Conservation (phyloP, 139 green algal species). For the Closterium sp. region DNA sequence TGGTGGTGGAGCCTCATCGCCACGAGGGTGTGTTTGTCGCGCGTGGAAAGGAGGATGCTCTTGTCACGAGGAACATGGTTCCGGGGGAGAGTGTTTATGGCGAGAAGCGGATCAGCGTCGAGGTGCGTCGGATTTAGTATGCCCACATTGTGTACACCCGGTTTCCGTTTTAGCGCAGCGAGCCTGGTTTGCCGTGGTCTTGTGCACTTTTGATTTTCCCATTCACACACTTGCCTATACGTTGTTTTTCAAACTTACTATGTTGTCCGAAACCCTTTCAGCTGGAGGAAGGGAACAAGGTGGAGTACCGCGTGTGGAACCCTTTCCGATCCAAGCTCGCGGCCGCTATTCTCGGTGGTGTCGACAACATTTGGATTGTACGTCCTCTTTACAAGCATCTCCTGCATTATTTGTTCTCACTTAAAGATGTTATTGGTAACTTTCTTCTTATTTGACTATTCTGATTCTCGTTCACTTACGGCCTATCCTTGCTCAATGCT, state of each 20-base stretch:
- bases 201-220: background rate
- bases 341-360: conserved; percentile 91
- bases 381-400: background rate
- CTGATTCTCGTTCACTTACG: too few relatives aligned
- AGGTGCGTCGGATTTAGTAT: conserved; percentile 52
- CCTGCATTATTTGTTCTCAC: too few relatives aligned
- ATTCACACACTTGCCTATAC: too few relatives aligned
- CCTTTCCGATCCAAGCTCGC: conserved; percentile 98
- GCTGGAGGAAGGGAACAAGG: conserved; percentile 76
- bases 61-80: conserved; percentile 96
- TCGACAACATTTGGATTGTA: conserved; percentile 99
- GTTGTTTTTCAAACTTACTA: background rate
- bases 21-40: conserved; percentile 98
- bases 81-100: conserved; percentile 95
- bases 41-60: conserved; percentile 93
- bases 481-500: background rate
- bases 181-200: background rate
- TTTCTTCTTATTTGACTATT: too few relatives aligned
- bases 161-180: background rate
- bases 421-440: too few relatives aligned
- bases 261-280: conserved; percentile 21
- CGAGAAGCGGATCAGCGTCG: conserved; percentile 94
- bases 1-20: conserved; percentile 88
- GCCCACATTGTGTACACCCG: background rate
- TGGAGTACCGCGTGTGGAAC: conserved; percentile 99